phyloP scores from a whole-genome alignment of 495 filamentous ascomycete species.

The Trichoderma virens region DNA sequence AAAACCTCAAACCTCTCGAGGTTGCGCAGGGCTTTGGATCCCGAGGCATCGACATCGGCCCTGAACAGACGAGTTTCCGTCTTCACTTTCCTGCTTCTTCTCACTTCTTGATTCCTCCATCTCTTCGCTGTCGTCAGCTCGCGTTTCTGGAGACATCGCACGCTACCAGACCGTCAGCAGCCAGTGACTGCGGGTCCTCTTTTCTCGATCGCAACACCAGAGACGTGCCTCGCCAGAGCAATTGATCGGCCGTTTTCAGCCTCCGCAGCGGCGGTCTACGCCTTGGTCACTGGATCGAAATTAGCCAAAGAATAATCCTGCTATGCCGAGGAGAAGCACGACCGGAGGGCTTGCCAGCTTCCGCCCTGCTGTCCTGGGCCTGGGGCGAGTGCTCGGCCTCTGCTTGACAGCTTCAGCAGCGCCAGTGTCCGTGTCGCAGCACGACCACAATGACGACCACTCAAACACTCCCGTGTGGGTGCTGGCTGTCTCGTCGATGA shows the following conservation, averaged over 20 bases:
- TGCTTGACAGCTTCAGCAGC: conserved; percentile 28
- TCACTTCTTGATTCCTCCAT: neutral
- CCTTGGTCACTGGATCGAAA: neutral
- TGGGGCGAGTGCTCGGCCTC: conserved; percentile 24
- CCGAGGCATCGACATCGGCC: neutral
- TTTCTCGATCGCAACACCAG: neutral
- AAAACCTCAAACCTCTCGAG: neutral
- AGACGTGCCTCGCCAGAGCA: neutral
- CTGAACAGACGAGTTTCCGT: too few species aligned
- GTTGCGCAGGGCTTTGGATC: neutral
- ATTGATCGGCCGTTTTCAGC: too few species aligned
- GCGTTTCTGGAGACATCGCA: neutral
- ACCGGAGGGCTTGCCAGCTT: conserved; percentile 9
- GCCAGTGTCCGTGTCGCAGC: conserved; percentile 17
- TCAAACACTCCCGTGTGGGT: conserved; percentile 33
- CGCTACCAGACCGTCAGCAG: neutral
- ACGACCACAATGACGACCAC: conserved; percentile 15
- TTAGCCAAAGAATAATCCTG: neutral
- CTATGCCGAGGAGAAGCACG: neutral
- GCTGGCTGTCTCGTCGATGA: conserved; percentile 33
- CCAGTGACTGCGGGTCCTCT: neutral
- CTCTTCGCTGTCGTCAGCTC: neutral
- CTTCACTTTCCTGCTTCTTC: too few species aligned
- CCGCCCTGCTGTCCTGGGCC: conserved; percentile 11
- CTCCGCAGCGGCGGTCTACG: too few species aligned